Evolutionary conservation across 2,329 filamentous ascomycete genomes (phyloP).

Genomic region (Colletotrichum lupini): DNA sequence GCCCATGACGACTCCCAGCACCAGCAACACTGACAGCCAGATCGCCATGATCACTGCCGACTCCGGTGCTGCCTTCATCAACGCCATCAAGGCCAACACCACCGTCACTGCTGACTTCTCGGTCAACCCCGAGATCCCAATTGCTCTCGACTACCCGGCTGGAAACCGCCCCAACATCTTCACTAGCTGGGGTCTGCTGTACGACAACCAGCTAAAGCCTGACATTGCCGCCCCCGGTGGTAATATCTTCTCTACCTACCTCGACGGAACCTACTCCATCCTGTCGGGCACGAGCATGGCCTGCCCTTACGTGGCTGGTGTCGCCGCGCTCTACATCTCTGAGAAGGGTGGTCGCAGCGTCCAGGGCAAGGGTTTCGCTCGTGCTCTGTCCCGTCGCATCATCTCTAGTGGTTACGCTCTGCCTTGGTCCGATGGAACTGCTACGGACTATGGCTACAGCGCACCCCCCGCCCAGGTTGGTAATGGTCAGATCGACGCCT

Average conservation of each 20-base stretch:
- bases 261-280: slow-evolving; percentile 52
- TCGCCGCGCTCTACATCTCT: slow-evolving; percentile 48
- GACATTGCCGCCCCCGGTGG: slow-evolving; percentile 56
- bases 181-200: slow-evolving; percentile 56
- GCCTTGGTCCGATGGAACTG: slow-evolving; percentile 45
- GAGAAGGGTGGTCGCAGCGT: slow-evolving; percentile 44
- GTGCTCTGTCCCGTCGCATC: slow-evolving; percentile 45
- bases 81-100: slow-evolving; percentile 39
- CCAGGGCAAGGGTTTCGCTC: slow-evolving; percentile 45
- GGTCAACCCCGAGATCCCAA: slow-evolving; percentile 38
- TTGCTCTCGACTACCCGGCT: slow-evolving; percentile 38
- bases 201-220: slow-evolving; percentile 55
- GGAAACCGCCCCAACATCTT: slow-evolving; percentile 51
- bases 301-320: slow-evolving; percentile 53
- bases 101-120: slow-evolving; percentile 46
- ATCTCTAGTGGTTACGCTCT: slow-evolving; percentile 46
- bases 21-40: slow-evolving; percentile 22
- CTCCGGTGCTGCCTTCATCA: slow-evolving; percentile 41
- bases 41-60: slow-evolving; percentile 40
- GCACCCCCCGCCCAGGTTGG: slow-evolving; percentile 53
- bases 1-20: slow-evolving; percentile 33
- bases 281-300: slow-evolving; percentile 60
- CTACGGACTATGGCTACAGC: slow-evolving; percentile 37
- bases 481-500: slow-evolving; percentile 54
- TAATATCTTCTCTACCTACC: slow-evolving; percentile 55